Evolutionary conservation across 768 basidiomycete genomes (phyloP).

Genomic region (Mycena galopus): DNA sequence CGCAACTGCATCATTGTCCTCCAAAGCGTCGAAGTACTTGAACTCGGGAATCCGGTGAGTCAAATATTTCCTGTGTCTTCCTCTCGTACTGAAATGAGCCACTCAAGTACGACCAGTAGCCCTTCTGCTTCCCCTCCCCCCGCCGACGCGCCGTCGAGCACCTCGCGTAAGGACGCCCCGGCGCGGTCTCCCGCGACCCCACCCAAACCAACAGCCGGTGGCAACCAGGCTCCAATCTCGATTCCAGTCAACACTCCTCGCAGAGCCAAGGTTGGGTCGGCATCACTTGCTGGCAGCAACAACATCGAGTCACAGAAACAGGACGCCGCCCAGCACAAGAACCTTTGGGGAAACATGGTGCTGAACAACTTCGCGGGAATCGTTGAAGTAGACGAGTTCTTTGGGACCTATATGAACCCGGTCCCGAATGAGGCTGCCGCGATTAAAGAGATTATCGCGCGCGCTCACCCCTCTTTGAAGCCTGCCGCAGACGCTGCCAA

Average conservation of each 20-base stretch:
- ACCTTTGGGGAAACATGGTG: background rate
- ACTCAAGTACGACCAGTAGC: background rate
- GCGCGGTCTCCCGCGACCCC: background rate
- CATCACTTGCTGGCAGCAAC: background rate
- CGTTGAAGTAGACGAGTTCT: background rate
- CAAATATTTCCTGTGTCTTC: background rate
- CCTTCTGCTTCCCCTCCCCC: background rate
- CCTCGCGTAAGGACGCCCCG: background rate
- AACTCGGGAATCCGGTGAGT: conserved; percentile 2
- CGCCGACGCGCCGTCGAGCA: background rate
- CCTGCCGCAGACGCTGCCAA: background rate
- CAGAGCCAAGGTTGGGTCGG: background rate
- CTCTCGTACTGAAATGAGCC: conserved; percentile 5
- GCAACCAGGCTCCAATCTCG: background rate
- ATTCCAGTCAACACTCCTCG: background rate
- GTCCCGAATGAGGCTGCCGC: background rate
- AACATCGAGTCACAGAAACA: background rate
- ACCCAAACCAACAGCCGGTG: background rate
- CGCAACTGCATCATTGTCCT: conserved; percentile 4
- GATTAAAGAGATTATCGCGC: background rate
- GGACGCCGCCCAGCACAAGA: background rate
- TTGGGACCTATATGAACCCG: background rate
- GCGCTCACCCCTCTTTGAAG: background rate
- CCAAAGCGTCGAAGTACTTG: background rate
- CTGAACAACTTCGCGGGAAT: background rate